Evolutionary conservation across 169 alveolate species (phyloP), one percentile per base, ranked within the genome.

Genomic region (Plasmodium ovale): DNA sequence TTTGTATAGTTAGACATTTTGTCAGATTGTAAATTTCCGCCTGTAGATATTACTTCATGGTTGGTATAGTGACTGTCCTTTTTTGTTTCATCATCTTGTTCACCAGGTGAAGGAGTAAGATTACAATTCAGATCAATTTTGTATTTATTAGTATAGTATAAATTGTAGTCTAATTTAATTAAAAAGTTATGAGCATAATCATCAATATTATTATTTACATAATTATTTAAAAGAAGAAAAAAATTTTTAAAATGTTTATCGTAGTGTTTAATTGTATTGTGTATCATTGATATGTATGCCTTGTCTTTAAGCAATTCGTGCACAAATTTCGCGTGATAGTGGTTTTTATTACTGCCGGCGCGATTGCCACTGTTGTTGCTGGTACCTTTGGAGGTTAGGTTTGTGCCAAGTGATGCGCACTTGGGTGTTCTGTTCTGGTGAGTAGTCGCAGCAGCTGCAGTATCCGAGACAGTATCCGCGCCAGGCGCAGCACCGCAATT

Each of bases 131-230:
- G n/a, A n/a, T n/a, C n/a, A n/a, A n/a, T n/a, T 27, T 82, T 65
- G 42, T 82, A 82, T 44, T 82, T 82, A 37, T 82, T 82, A 3
- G 90, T 82, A 49, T 82, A 82, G 29, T 82, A 82, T 51, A 82
- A 82, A 82, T 82, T 82, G 47, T 82, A 82, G 12, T 82, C 90
- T 29, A 82, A 47, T 25, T 82, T 82, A 21, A 82, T 65, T 65
- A 82, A 54, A 82, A 82, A 82, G 53, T 82, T 82, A 56, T 82
- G 90, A 33, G 90, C 90, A 82, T 82, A 82, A 42, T 82, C 90
- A 82, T 82, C 90, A 39, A 82, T 82, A 49, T 82, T 82, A 69
- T 82, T 82, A 69, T 69, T 82, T 35, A 82, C 90, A 51, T 82
- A 82, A 21, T 82, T 82, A 5, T 79, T 82, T 56, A 82, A 51